Evolutionary conservation across 768 basidiomycete genomes (phyloP), one percentile per base, ranked within the genome.

Genomic region (Hirschioporus abietinus): DNA sequence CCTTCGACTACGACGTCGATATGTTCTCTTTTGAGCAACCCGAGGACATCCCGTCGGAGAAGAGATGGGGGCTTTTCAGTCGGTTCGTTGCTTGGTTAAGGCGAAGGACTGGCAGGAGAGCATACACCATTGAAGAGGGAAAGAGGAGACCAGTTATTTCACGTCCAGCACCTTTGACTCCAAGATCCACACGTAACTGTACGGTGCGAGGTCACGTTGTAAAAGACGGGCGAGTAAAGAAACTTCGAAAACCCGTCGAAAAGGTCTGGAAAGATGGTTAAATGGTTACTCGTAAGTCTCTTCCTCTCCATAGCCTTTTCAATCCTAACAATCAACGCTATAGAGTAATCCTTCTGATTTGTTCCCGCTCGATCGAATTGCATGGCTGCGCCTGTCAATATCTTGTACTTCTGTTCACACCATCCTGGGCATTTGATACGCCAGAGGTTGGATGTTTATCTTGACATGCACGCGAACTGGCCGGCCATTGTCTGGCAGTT

Each of bases 351-450:
- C 42, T 52, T 52, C 20, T 52, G 4, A 52, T 15, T 20, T 15
- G 42, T 52, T 52, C 20, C 20, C 42, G 42, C 42, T 52, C 20
- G 30, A 30, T 30, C 8, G 30, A 30, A 30, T 52, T 52, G 42
- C 42, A 52, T 52, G 42, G 42, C 42, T 52, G 42, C 42, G 42
- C 42, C 42, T 52, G 42, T 12, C 42, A 52, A 15, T 20, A 52
- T 1, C 42, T 52, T 52, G 42, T 52, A 52, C 42, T 52, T 52
- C 20, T 52, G 6, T 15, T 52, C 42, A 52, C 30, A 2, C 42
- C 42, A 52, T 52, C 42, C 42, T 52, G 42, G 42, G 42, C 42
- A 52, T 52, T 52, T 52, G 42, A 52, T 52, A 52, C 42, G 42
- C 42, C 42, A 15, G 12, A 52, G 42, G 42, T 52, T 52, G 42